Conservation (phyloP, 202 grass and related monocot species). For the Elaeis oleifera region DNA sequence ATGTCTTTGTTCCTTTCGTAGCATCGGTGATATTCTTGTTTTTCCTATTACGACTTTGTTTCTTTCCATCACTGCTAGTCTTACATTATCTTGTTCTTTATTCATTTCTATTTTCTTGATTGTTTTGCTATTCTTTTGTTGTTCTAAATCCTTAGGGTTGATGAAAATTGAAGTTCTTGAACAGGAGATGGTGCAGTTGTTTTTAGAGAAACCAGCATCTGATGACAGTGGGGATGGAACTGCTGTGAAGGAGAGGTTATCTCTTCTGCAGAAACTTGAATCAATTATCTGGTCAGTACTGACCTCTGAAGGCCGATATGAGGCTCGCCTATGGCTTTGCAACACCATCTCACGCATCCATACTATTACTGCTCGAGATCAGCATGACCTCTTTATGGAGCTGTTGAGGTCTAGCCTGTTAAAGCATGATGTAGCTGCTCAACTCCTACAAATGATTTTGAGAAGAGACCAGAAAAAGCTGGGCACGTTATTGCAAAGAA, state of each 20-base stretch:
- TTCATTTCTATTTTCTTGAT: background rate
- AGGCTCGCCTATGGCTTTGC: constrained; percentile 74
- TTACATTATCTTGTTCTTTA: background rate
- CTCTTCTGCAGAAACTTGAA: constrained; percentile 38
- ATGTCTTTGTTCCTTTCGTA: too few relatives aligned
- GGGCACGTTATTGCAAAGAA: constrained; percentile 55
- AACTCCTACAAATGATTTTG: constrained; percentile 68
- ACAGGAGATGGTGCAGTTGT: constrained; percentile 47
- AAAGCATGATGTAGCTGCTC: constrained; percentile 39
- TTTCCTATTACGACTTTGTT: too few relatives aligned
- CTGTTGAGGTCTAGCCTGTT: constrained; percentile 55
- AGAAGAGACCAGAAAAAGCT: constrained; percentile 40
- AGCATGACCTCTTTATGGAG: constrained; percentile 43
- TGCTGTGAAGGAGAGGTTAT: constrained; percentile 38
- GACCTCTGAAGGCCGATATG: constrained; percentile 42
- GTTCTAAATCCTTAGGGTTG: too few relatives aligned
- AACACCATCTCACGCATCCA: constrained; percentile 55
- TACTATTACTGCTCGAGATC: constrained; percentile 36
- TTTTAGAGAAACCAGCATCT: constrained; percentile 31
- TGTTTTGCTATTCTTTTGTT: constrained; percentile 1
- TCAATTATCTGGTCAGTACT: constrained; percentile 53
- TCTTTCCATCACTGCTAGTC: too few relatives aligned
- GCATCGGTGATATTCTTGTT: too few relatives aligned
- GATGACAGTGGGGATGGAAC: constrained; percentile 18
- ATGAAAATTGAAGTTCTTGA: background rate